Base-by-base conservation (phyloP, 2,329 filamentous ascomycete species). In the Ustilaginoidea virens region DNA sequence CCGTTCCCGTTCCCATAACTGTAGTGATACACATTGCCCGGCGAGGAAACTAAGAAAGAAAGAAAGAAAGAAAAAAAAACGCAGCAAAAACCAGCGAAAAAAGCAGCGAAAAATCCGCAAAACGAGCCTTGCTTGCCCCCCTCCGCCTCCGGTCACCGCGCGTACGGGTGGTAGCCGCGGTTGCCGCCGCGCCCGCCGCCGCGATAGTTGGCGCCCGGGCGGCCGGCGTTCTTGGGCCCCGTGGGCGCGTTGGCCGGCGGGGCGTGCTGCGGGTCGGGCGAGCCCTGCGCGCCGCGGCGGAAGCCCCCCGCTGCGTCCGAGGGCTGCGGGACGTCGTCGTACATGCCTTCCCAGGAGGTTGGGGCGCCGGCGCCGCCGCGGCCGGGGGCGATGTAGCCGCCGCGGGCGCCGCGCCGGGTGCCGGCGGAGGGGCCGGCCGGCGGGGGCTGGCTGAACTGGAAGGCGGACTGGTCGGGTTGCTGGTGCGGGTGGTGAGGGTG, bases 341-440 rank as follows among this genome's bases (percentile, higher is more conserved):
- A 96, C 85, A 93, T 93, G 45, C 87, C 87, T 52, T 96, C 87
- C 85, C 86, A 94, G 23, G 78, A 86, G 15, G 80, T 82, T n/a
- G 79, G 78, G 11, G 73, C 74, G 25, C 71, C 73, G 32, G 60
- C 60, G 21, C 57, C 66, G 44, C 51, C 63, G 6, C 44, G 47
- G 21, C 42, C 40, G 20, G 39, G 50, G 37, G 52, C 48, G 28
- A 45, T 47, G 33, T 45, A 44, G 28, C 44, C 44, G 19, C 44
- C 42, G 11, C 47, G 43, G 24, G 53, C 35, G 38, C 51, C 43
- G 22, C 43, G 50, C 10, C 31, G 9, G n/a, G 21, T 13, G 4
- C 19, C 20, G n/a, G 9, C 39, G 3, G 38, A 33, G 13, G 39
- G 35, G 8, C 37, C 39, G 43, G 51, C 42, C 44, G 48, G 48